These are phyloP conservation scores for Cladosporium sp. DNA, from an alignment of 2,329 filamentous ascomycete species.

Conservation along the genomic window DNA sequence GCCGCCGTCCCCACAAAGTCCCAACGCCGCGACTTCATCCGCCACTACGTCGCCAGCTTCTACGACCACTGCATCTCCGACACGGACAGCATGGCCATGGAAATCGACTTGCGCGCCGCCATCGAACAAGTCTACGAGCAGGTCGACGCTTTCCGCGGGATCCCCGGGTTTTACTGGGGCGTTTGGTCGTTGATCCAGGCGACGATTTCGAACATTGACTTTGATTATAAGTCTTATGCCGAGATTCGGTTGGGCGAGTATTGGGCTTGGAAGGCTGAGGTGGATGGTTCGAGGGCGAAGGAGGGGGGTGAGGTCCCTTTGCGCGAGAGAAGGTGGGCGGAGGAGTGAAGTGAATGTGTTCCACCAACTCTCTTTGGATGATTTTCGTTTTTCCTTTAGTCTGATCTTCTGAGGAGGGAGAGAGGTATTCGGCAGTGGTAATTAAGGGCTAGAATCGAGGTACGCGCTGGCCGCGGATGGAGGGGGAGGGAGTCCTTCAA, in stretches of 20 bases:
- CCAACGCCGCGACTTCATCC: constrained; percentile 74
- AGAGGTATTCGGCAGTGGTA: no score
- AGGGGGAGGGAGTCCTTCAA: no score
- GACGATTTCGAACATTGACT: constrained; percentile 89
- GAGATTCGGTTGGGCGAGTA: constrained; percentile 84
- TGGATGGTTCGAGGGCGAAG: constrained; percentile 55
- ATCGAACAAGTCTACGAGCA: constrained; percentile 67
- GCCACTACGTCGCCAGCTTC: constrained; percentile 76
- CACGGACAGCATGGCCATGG: constrained; percentile 49
- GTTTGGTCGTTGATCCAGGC: constrained; percentile 96
- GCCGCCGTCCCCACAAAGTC: constrained; percentile 71
- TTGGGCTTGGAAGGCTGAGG: constrained; percentile 81
- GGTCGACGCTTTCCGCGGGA: constrained; percentile 79
- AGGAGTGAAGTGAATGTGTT: constrained; percentile 38
- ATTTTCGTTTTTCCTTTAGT: not conserved
- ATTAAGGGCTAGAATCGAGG: no score
- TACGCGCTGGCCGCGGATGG: no score
- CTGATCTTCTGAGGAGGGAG: no score
- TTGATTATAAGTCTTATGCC: constrained; percentile 91
- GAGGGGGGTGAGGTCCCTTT: constrained; percentile 60
- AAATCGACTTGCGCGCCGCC: constrained; percentile 53
- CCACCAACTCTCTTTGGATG: no score
- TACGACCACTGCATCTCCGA: constrained; percentile 31
- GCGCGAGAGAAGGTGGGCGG: constrained; percentile 75
- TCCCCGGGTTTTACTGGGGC: constrained; percentile 87